Base-by-base conservation (phyloP, 345 rosid species). In the Brassica rapa region DNA sequence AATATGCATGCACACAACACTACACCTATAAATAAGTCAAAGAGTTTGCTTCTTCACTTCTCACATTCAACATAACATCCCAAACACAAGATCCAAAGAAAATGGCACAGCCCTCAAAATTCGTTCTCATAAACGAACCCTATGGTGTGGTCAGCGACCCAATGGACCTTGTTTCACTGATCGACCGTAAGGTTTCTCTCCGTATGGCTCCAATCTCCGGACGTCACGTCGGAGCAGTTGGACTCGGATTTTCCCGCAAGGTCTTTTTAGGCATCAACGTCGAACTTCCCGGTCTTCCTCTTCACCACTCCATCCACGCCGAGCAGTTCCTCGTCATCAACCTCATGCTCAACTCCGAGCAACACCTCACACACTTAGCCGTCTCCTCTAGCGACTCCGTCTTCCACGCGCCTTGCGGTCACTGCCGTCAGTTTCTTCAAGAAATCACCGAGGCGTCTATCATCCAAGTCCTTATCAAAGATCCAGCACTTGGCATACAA, bases 351-450 rank as follows among this genome's bases (percentile, higher is more conserved):
- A 78, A 91, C 81, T 78, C 79, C 8, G 96, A 93, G 75, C 77
- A 76, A 32, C 6, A 11, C 1, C 89, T 91, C 78, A 37, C 39
- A 11, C 78, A 64, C 85, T 9, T 93, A 39, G 90, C 93, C 66
- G 92, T 91, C 80, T 91, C 94, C 77, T 1, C 68, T 78, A 86
- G 77, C 74, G 61, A 85, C 15, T 86, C 73, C 77, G 74, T 9
- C 77, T 90, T 49, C 79, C 6, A 62, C 78, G 88, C 96, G 24
- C 98, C 98, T 0, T 94, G 97, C 46, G 97, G 97, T 76, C 96
- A 94, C 85, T 94, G 97, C 91, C 93, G 98, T 60, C 97, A 94
- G 24, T 92, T 94, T 81, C 70, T 89, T 9, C 97, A 89, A 37
- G 98, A 94, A 80, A 76, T 93, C 74, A 91, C 91, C 11, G 43